Percentiles rank a stretch among this genome's conserved stretches.
phyloP scores from a whole-genome alignment of 352 stramenopile species.

The Phytopythium vexans region DNA sequence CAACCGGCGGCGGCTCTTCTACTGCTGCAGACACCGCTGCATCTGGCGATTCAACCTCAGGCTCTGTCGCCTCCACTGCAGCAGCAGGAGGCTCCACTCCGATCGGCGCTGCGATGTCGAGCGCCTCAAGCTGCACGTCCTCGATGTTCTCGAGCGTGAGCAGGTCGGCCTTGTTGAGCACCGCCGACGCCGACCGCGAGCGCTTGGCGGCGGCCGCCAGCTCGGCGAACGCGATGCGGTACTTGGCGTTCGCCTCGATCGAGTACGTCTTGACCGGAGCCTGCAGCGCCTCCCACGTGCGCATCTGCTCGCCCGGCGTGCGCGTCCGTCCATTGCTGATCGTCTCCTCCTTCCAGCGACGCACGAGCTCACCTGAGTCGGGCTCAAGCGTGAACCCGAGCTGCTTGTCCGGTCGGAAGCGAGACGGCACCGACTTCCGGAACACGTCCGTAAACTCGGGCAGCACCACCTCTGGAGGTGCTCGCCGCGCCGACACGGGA shows the following conservation, averaged over 20 bases:
- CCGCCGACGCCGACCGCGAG: constrained; percentile 45
- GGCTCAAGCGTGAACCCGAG: constrained; percentile 60
- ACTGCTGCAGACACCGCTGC: neutral
- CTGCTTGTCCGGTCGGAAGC: constrained; percentile 42
- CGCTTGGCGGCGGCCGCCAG: constrained; percentile 37
- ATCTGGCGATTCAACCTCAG: neutral
- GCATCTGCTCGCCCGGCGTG: constrained; percentile 39
- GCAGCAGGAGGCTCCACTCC: neutral
- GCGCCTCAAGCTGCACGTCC: neutral
- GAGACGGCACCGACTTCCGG: constrained; percentile 41
- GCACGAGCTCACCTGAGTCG: constrained; percentile 43
- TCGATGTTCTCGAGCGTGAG: neutral
- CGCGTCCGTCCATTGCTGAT: constrained; percentile 38
- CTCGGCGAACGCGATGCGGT: constrained; percentile 44
- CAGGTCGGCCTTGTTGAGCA: constrained; percentile 42
- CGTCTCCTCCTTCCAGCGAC: constrained; percentile 60
- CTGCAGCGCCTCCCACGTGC: constrained; percentile 72
- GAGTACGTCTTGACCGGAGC: constrained; percentile 70
- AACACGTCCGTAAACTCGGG: constrained; percentile 75
- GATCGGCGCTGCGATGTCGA: neutral
- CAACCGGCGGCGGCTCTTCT: neutral
- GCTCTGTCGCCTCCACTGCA: neutral
- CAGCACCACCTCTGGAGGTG: constrained; percentile 27
- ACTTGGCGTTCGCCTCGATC: constrained; percentile 69
- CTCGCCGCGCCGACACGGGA: neutral